These are phyloP conservation scores for Vitis hybrid DNA, from an alignment of 177 flowering plant genomes.

Conservation along the genomic window DNA sequence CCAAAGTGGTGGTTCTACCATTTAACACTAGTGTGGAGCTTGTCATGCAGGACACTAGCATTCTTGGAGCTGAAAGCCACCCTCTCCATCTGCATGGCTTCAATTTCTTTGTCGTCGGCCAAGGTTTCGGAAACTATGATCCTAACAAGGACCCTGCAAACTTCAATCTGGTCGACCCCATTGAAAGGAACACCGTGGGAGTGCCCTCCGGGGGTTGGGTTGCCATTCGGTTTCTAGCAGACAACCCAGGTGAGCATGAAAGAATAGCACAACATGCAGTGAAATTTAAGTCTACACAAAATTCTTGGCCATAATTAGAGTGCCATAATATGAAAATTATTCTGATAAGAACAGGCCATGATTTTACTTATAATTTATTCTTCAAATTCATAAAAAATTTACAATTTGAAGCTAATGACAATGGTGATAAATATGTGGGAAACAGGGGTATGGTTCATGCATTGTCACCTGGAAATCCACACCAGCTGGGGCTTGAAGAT, in stretches of 20 bases:
- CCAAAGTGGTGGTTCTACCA: constrained; percentile 40
- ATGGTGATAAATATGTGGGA: neutral
- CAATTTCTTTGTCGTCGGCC: constrained; percentile 49
- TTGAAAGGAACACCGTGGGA: constrained; percentile 44
- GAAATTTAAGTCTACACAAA: too few species aligned
- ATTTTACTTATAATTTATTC: too few species aligned
- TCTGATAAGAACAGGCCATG: too few species aligned
- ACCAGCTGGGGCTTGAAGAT: constrained; percentile 34
- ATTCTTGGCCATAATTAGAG: too few species aligned
- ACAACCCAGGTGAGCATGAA: constrained; percentile 35
- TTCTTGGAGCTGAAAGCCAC: constrained; percentile 53
- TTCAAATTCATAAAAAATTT: too few species aligned
- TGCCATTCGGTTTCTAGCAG: constrained; percentile 49
- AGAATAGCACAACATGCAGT: neutral
- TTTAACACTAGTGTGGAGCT: constrained; percentile 49
- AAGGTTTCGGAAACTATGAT: constrained; percentile 49
- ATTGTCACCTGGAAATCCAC: constrained; percentile 28
- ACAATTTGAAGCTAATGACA: too few species aligned
- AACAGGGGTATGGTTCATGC: constrained; percentile 31
- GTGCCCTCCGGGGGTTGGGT: constrained; percentile 58
- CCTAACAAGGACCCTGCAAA: constrained; percentile 36
- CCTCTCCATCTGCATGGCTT: constrained; percentile 54
- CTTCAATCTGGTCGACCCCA: constrained; percentile 47
- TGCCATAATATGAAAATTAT: too few species aligned
- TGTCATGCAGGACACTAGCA: constrained; percentile 50